Percentiles rank a stretch among this genome's conserved stretches.
Evolutionary conservation across 2,329 filamentous ascomycete genomes (phyloP).

Genomic region (Claviceps sp.): DNA sequence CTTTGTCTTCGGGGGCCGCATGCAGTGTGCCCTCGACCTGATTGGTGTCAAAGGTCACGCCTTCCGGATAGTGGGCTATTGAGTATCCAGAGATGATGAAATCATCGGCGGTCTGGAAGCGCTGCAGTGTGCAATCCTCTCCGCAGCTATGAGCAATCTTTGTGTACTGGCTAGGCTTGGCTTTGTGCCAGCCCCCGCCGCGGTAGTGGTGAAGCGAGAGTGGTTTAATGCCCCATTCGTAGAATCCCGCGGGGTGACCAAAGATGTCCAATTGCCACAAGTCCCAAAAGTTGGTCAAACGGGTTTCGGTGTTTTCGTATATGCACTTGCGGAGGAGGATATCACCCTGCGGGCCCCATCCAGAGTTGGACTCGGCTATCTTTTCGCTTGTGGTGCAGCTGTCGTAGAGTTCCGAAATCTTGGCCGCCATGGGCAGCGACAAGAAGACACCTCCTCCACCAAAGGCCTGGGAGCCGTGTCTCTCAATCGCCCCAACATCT

Average conservation of each 20-base stretch:
- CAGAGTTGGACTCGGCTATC: constrained; percentile 40
- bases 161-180: constrained; percentile 40
- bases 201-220: constrained; percentile 53
- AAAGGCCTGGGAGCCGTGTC: constrained; percentile 50
- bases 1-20: constrained; percentile 32
- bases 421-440: constrained; percentile 34
- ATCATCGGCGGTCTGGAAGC: constrained; percentile 40
- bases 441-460: constrained; percentile 52
- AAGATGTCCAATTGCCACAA: constrained; percentile 49
- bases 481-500: constrained; percentile 43
- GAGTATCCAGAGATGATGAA: constrained; percentile 48
- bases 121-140: constrained; percentile 44
- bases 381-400: constrained; percentile 35
- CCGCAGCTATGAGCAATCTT: constrained; percentile 46
- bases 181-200: constrained; percentile 42
- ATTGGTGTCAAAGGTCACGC: constrained; percentile 34
- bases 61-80: constrained; percentile 40
- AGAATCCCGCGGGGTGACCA: constrained; percentile 49
- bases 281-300: constrained; percentile 41
- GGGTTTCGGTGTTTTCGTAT: constrained; percentile 46
- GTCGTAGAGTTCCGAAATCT: constrained; percentile 30
- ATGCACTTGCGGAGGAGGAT: constrained; percentile 50
- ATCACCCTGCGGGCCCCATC: constrained; percentile 48
- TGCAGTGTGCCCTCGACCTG: constrained; percentile 41
- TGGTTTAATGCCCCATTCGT: constrained; percentile 47